These are phyloP conservation scores for Boletus pseudopeckii DNA, from an alignment of 768 basidiomycete genomes.

Conservation along the genomic window DNA sequence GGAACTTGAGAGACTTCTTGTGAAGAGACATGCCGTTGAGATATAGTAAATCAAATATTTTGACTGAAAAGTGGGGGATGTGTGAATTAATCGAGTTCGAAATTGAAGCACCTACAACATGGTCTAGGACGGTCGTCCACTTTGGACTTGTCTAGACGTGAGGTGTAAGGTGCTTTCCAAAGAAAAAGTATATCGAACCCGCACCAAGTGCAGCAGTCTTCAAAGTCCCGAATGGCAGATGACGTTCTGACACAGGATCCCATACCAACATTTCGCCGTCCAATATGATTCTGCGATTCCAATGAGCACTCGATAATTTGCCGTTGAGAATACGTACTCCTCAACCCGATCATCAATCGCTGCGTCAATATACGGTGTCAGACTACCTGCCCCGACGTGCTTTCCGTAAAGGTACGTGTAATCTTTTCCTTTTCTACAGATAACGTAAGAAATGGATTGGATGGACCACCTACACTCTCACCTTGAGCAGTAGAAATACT, in stretches of 20 bases:
- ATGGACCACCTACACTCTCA: conserved; percentile 26
- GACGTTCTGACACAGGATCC: conserved; percentile 87
- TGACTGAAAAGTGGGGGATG: conserved; percentile 56
- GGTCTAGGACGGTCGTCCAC: conserved; percentile 76
- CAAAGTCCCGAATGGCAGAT: conserved; percentile 88
- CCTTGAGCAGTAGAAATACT: conserved; percentile 93
- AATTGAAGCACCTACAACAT: conserved; percentile 62
- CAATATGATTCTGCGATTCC: conserved; percentile 67
- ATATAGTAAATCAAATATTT: conserved; percentile 92
- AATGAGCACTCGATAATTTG: conserved; percentile 4
- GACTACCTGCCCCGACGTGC: conserved; percentile 74
- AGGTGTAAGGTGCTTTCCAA: neutral
- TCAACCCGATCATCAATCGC: conserved; percentile 75
- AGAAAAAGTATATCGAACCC: conserved; percentile 7
- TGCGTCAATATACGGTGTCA: conserved; percentile 81
- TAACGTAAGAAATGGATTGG: neutral
- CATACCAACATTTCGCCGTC: conserved; percentile 99
- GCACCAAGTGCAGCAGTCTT: conserved; percentile 89
- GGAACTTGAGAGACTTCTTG: conserved; percentile 63
- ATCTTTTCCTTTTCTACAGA: conserved; percentile 77
- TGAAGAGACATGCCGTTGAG: conserved; percentile 81
- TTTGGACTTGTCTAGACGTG: conserved; percentile 59
- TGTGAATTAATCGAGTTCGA: neutral
- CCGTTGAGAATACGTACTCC: conserved; percentile 53
- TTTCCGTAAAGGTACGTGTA: conserved; percentile 92